These are phyloP conservation scores for Cyclotella atomus DNA, from an alignment of 108 stramenopile genomes.

Conservation along the genomic window DNA sequence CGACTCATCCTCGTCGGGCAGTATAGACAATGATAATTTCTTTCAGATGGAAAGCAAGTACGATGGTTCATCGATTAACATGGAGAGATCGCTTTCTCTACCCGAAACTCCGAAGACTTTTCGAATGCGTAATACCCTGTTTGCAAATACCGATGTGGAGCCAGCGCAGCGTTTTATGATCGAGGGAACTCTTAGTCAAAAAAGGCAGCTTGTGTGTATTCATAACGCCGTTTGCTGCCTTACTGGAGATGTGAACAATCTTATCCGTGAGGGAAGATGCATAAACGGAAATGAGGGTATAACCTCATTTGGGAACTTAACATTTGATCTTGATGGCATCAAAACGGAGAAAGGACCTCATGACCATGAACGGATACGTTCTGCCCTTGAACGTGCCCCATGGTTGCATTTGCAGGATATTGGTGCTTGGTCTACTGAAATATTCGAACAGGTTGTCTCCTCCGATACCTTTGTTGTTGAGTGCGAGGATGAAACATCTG, in stretches of 20 bases:
- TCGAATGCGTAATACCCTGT: constrained; percentile 21
- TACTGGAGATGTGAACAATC: constrained; percentile 61
- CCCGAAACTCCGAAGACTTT: constrained; percentile 25
- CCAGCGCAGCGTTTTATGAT: constrained; percentile 57
- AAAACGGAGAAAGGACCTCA: not conserved
- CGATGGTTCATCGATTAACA: not conserved
- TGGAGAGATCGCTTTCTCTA: not conserved
- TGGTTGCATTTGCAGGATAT: not conserved
- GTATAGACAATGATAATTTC: not conserved
- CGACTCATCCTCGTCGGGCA: not conserved
- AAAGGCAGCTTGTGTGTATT: constrained; percentile 61
- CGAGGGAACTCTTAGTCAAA: constrained; percentile 73
- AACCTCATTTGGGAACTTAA: constrained; percentile 38
- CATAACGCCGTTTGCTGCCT: constrained; percentile 86
- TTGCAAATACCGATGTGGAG: constrained; percentile 19
- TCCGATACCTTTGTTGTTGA: too few relatives aligned
- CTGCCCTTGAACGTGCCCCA: not conserved
- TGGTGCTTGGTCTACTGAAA: constrained; percentile 22
- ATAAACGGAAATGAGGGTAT: not conserved
- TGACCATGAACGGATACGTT: not conserved
- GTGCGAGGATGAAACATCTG: too few relatives aligned
- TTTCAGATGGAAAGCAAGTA: not conserved
- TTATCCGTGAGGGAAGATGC: constrained; percentile 47
- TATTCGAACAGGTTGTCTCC: constrained; percentile 1
- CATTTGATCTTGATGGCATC: constrained; percentile 13